Base-by-base conservation (phyloP, 495 filamentous ascomycete species). In the Apiosordaria backusii region DNA sequence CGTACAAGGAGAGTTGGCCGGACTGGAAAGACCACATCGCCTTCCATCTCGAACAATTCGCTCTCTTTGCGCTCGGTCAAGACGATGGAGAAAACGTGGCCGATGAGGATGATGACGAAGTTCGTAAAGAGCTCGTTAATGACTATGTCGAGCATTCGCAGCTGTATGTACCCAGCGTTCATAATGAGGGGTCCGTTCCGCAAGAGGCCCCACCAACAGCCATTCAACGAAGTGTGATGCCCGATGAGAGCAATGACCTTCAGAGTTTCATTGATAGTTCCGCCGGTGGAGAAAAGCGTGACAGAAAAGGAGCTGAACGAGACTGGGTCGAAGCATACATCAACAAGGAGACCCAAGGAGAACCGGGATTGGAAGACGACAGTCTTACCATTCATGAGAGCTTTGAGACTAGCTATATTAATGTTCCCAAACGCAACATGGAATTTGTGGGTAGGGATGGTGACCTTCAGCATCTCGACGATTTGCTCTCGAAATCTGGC, bases 11-110 rank as follows among this genome's bases (percentile, higher is more conserved):
- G 1, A 50, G 9, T 23, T 6, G 4, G 3, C 15, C 22, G 13
- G 61, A 63, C 35, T 63, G 61, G 61, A 63, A 16, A n/a, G 61
- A 63, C 21, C 61, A 63, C 45, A 63, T 63, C n/a, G 61, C 61
- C 2, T 16, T 50, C 21, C 61, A 63, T 24, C 61, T 52, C 6
- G 61, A 63, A 7, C 61, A 63, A 9, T 63, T 52, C 18, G 35
- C 61, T 0, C 35, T 63, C 21, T 22, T 63, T 16, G 61, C 40
- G 10, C 19, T 63, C 1, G 40, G 61, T n/a, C 29, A 60, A 26
- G 57, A 22, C 1, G 40, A 27, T 3, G 64, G 23, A 6, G 29
- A 13, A 13, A 15, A 22, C 3, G 9, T 3, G 29, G 21, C 40
- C 27, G 4, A 29, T 7, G 27, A 29, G n/a, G 64, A 60, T 22